These are phyloP conservation scores for Hyphopichia homilentoma DNA, from an alignment of 805 yeast species.

Conservation along the genomic window DNA sequence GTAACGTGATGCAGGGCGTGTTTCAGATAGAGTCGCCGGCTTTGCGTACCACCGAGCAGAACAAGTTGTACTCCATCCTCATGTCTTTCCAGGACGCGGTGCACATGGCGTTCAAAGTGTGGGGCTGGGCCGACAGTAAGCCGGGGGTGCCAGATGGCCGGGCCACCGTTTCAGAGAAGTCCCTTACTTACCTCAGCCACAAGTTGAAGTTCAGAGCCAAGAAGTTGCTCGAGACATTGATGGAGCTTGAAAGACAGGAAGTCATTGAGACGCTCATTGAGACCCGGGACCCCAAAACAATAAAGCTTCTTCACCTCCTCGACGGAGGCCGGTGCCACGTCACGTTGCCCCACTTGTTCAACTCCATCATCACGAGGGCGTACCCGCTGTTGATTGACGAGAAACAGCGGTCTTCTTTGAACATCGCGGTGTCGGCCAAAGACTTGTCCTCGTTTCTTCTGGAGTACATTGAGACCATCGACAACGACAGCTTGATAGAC, in stretches of 20 bases:
- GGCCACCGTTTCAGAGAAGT: constrained; percentile 15
- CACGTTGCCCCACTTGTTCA: constrained; percentile 66
- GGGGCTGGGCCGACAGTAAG: constrained; percentile 63
- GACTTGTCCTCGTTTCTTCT: constrained; percentile 52
- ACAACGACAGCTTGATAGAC: constrained; percentile 75
- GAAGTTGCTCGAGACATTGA: constrained; percentile 59
- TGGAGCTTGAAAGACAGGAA: constrained; percentile 67
- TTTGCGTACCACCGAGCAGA: constrained; percentile 46
- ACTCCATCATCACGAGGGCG: constrained; percentile 49
- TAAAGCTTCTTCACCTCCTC: constrained; percentile 67
- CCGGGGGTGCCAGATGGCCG: constrained; percentile 9
- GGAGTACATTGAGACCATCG: constrained; percentile 61
- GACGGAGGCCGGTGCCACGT: constrained; percentile 81
- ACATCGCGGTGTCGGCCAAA: constrained; percentile 42
- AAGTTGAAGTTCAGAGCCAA: constrained; percentile 67
- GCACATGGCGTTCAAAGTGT: constrained; percentile 53
- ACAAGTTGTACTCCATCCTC: constrained; percentile 54
- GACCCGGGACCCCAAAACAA: constrained; percentile 23
- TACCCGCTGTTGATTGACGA: constrained; percentile 28
- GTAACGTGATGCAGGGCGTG: constrained; percentile 72
- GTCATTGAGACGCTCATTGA: constrained; percentile 62
- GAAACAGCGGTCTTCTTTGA: constrained; percentile 42
- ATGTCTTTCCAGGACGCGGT: constrained; percentile 62
- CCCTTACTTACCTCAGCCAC: constrained; percentile 43
- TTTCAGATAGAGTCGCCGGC: constrained; percentile 68